phyloP scores from a whole-genome alignment of 805 yeast genomes.

The Wickerhamiella galacta region DNA sequence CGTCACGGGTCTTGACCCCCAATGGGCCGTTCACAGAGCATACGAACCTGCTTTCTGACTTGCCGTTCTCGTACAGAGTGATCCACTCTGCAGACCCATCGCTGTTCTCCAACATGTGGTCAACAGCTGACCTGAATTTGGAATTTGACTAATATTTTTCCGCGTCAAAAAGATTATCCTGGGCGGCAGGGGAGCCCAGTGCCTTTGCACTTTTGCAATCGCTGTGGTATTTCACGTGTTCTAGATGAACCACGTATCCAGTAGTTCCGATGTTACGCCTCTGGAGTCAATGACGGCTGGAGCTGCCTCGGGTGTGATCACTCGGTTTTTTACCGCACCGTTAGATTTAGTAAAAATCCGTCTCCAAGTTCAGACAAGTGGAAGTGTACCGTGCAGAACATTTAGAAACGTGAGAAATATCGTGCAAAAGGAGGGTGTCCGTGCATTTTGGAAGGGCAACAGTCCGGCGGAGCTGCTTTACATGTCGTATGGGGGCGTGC shows the following conservation, averaged over 20 bases:
- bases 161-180: no score
- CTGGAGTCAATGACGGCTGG: constrained; percentile 50
- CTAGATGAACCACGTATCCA: constrained; percentile 12
- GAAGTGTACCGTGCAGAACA: constrained; percentile 9
- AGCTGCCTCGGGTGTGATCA: constrained; percentile 45
- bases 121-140: no score
- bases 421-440: constrained; percentile 44
- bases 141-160: no score
- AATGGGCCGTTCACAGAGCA: constrained; percentile 83
- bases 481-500: constrained; percentile 67
- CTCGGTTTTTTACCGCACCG: constrained; percentile 57
- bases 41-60: constrained; percentile 34
- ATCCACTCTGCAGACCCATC: constrained; percentile 67
- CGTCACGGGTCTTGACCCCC: constrained; percentile 70
- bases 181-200: no score
- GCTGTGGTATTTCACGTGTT: no score
- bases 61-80: constrained; percentile 23
- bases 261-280: constrained; percentile 36
- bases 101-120: constrained; percentile 34
- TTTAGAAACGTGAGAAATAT: constrained; percentile 27
- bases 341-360: constrained; percentile 65
- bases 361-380: constrained; percentile 38
- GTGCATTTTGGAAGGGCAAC: constrained; percentile 91
- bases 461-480: constrained; percentile 83
- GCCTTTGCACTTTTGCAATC: no score